A percentile compares a stretch with the other conserved stretches of the same genome.
phyloP scores from a whole-genome alignment of 495 filamentous ascomycete species.

The Talaromyces trachyspermus region DNA sequence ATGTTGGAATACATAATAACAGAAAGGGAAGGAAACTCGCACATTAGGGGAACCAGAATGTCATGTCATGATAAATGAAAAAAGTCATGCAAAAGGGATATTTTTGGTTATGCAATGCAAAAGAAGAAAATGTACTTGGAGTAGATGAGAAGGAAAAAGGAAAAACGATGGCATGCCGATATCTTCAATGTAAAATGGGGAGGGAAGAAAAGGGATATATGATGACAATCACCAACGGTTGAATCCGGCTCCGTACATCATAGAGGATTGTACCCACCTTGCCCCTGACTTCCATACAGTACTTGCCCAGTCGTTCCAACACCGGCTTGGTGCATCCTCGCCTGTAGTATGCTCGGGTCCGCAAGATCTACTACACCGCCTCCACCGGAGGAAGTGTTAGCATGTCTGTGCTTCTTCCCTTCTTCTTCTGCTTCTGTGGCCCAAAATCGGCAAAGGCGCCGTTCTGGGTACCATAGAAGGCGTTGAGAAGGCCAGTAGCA shows the following conservation, averaged over 20 bases:
- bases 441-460: conserved; percentile 77
- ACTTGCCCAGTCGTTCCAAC: conserved; percentile 65
- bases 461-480: conserved; percentile 82
- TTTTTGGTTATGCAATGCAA: conserved; percentile 3
- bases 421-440: conserved; percentile 95
- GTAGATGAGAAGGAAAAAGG: conserved; percentile 21
- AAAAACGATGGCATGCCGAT: conserved; percentile 11
- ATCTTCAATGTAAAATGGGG: conserved; percentile 4
- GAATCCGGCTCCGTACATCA: conserved; percentile 79
- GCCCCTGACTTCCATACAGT: conserved; percentile 82
- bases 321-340: conserved; percentile 87
- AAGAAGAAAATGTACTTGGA: conserved; percentile 10
- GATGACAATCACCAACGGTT: conserved; percentile 59
- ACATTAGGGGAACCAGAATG: neutral
- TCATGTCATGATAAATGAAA: conserved; percentile 6
- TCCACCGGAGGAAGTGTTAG: conserved; percentile 99
- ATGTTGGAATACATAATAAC: conserved; percentile 1
- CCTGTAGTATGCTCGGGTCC: conserved; percentile 99
- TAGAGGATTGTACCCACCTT: conserved; percentile 94
- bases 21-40: conserved; percentile 8
- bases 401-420: conserved; percentile 99
- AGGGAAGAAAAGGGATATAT: neutral
- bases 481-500: conserved; percentile 77
- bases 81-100: conserved; percentile 9
- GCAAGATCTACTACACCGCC: conserved; percentile 98